phyloP scores from a whole-genome alignment of 2,329 filamentous ascomycete genomes.

The Rutstroemia sydowiana region DNA sequence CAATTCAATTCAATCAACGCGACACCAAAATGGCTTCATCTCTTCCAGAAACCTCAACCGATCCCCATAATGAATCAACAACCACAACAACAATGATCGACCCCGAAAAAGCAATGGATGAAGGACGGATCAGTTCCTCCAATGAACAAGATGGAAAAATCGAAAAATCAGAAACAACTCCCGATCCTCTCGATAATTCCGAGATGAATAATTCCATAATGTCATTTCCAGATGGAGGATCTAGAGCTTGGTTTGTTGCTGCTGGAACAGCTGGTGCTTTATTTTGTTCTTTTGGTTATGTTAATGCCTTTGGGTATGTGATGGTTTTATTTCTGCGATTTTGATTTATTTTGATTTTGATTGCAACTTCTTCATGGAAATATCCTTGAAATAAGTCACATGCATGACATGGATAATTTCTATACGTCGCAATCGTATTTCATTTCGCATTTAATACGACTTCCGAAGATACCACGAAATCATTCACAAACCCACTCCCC shows the following conservation, averaged over 20 bases:
- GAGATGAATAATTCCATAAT: not conserved
- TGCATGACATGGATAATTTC: too few relatives aligned
- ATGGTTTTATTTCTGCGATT: not conserved
- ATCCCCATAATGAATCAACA: too few relatives aligned
- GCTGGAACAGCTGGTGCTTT: slow-evolving; percentile 36
- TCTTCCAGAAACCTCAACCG: too few relatives aligned
- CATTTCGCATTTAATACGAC: too few relatives aligned
- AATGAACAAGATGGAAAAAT: not conserved
- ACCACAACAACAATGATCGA: too few relatives aligned
- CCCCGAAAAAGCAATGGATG: too few relatives aligned
- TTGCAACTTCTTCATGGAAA: not conserved
- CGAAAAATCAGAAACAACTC: not conserved
- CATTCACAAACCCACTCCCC: not conserved
- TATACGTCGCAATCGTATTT: too few relatives aligned
- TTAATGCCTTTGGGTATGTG: slow-evolving; percentile 29
- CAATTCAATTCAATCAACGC: too few relatives aligned
- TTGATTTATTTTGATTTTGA: too few relatives aligned
- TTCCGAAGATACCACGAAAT: not conserved
- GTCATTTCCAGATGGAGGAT: slow-evolving; percentile 43
- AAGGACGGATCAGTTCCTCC: not conserved
- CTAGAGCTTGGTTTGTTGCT: slow-evolving; percentile 46
- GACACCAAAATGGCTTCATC: too few relatives aligned
- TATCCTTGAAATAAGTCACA: not conserved
- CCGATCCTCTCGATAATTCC: not conserved
- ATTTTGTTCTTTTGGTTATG: slow-evolving; percentile 42